phyloP scores from a whole-genome alignment of 2,329 filamentous ascomycete genomes.

The Fusarium sp. region DNA sequence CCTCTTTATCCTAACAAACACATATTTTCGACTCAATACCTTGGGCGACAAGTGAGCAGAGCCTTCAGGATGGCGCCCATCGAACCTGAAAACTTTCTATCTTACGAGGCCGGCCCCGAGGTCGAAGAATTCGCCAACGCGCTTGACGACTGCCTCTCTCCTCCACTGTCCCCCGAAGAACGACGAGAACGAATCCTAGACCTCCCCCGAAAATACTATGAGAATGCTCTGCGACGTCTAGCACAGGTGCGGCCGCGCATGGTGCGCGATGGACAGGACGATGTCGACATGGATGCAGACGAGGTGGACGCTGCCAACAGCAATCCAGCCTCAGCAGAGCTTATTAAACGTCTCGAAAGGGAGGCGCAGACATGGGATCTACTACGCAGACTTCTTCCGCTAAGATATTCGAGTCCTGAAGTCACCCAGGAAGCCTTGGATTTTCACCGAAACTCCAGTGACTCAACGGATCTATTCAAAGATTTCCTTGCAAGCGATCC shows the following conservation, averaged over 20 bases:
- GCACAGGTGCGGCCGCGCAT: constrained; percentile 50
- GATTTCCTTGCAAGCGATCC: constrained; percentile 81
- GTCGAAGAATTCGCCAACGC: constrained; percentile 88
- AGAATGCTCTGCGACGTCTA: constrained; percentile 59
- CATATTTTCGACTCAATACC: constrained; percentile 6
- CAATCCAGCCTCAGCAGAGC: constrained; percentile 44
- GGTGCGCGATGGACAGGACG: constrained; percentile 55
- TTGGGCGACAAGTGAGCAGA: not conserved
- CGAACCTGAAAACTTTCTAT: constrained; percentile 18
- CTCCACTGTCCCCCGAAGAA: constrained; percentile 62
- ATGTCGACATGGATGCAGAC: constrained; percentile 69
- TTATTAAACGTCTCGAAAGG: constrained; percentile 72
- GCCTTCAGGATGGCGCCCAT: constrained; percentile 34
- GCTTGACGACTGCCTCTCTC: constrained; percentile 78
- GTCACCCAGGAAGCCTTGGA: constrained; percentile 51
- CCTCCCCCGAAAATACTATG: constrained; percentile 69
- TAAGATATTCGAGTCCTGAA: constrained; percentile 67
- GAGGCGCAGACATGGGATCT: constrained; percentile 95
- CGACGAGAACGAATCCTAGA: constrained; percentile 75
- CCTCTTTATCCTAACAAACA: constrained; percentile 1
- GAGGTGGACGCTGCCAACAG: constrained; percentile 57
- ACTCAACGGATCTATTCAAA: constrained; percentile 64
- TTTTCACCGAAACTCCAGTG: constrained; percentile 27
- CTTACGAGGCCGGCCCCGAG: constrained; percentile 72
- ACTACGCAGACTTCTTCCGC: constrained; percentile 77